Evolutionary conservation across 2,329 filamentous ascomycete genomes (phyloP), one percentile per base, ranked within the genome.

Genomic region (Fusarium mangiferae): DNA sequence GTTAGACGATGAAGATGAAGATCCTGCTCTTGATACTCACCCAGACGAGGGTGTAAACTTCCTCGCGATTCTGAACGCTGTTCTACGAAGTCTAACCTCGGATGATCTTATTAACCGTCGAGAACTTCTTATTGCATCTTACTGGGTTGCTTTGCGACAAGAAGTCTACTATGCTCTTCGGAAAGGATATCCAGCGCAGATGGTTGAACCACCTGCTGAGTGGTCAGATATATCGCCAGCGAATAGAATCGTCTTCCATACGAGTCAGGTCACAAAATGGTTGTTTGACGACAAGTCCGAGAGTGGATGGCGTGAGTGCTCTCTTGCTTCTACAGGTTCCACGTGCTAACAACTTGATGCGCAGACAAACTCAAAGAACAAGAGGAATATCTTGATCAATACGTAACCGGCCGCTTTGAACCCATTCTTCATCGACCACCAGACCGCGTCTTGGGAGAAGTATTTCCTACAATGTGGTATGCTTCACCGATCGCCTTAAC

Each of bases 171-270:
- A 76, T 24, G 73, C 75, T 0, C 54, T 77, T 5, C 39, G 75
- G 0, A 59, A 66, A 22, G 73, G 75, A 0, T 77, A 75, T 1
- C 65, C 75, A 0, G 73, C 75, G 0, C 75, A 77, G 11, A 77
- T 77, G 58, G 75, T 76, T 0, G 75, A 77, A 0, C 75, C 75
- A 0, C 75, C 73, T 0, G 60, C 73, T 4, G 66, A 69, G 0
- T 77, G 68, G 75, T 69, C 61, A 0, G 73, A 77, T 6, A 77
- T 77, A 7, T 77, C 75, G 0, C 75, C 75, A 1, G 75, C 63
- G 0, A 77, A 77, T 5, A 75, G 77, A 13, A 56, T 76, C 2
- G 58, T 77, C 3, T 69, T 77, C 0, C 75, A 77, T 24, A 73
- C 75, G 0, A 75, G 67, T 5, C 75, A 77, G 2, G 75, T 75